Percentiles rank a stretch among this genome's conserved stretches.
phyloP scores from a whole-genome alignment of 73 alveolate species.

The Paramecium sonneborni region DNA sequence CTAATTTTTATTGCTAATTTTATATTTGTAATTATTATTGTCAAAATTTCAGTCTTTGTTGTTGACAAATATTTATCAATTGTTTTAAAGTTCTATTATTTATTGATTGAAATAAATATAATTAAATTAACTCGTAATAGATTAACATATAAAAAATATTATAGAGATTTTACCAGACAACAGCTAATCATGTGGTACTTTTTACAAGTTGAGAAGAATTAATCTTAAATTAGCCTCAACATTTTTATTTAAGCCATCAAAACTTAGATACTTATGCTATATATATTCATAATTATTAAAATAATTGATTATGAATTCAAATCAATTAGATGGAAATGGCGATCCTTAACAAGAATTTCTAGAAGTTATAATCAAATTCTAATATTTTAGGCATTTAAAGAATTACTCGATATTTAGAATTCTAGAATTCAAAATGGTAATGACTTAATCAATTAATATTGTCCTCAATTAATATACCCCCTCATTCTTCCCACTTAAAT shows the following conservation, averaged over 20 bases:
- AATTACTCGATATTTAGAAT: constrained; percentile 3
- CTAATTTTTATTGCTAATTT: neutral
- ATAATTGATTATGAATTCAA: neutral
- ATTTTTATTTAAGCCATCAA: neutral
- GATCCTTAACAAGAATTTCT: constrained; percentile 35
- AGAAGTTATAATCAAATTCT: neutral
- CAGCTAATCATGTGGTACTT: too few relatives aligned
- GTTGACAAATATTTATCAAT: too few relatives aligned
- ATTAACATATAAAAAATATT: too few relatives aligned
- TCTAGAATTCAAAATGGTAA: neutral
- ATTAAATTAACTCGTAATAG: too few relatives aligned
- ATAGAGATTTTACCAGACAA: too few relatives aligned
- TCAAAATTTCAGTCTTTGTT: too few relatives aligned
- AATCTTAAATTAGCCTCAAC: neutral
- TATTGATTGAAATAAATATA: too few relatives aligned
- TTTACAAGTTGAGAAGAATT: neutral
- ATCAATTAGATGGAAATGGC: neutral
- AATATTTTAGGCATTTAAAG: neutral
- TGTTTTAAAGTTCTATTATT: too few relatives aligned
- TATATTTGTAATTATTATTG: neutral
- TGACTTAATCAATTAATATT: constrained; percentile 13
- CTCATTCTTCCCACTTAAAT: neutral
- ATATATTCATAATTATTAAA: neutral
- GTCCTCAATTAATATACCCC: constrained; percentile 25
- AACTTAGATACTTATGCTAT: neutral